Evolutionary conservation across 2,329 filamentous ascomycete species (phyloP).

Genomic region (Nemania diffusa): DNA sequence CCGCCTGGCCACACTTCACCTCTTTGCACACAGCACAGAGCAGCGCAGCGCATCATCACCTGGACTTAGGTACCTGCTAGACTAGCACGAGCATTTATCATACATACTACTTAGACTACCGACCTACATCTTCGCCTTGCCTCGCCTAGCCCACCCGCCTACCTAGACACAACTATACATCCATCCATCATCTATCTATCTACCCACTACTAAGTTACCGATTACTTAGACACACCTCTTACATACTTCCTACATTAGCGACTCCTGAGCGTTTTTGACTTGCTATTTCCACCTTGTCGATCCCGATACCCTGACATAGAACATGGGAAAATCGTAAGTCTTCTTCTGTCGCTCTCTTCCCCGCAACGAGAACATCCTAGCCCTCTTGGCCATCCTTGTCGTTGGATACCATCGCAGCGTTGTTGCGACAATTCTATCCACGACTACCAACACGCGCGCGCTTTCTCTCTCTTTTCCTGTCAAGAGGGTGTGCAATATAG

Average conservation of each 20-base stretch:
- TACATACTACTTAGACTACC: constrained; percentile 2
- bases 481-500: neutral
- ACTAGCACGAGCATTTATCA: neutral
- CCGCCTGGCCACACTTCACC: too few relatives aligned
- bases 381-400: constrained; percentile 23
- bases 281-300: neutral
- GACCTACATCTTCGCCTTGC: neutral
- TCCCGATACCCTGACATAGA: constrained; percentile 27
- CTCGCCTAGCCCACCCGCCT: neutral
- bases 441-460: neutral
- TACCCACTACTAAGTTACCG: neutral
- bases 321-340: constrained; percentile 50
- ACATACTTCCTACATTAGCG: constrained; percentile 5
- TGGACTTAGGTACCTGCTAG: too few relatives aligned
- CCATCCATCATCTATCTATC: constrained; percentile 4
- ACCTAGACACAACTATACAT: constrained; percentile 17
- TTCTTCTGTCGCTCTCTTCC: constrained; percentile 15
- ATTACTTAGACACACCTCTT: constrained; percentile 4
- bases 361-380: constrained; percentile 14
- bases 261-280: constrained; percentile 5
- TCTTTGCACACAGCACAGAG: too few relatives aligned
- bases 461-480: neutral
- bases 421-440: constrained; percentile 25
- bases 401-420: neutral
- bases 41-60: constrained; percentile 1